Conservation (phyloP, 257 asterid genomes). For the Ilex aquifolium region DNA sequence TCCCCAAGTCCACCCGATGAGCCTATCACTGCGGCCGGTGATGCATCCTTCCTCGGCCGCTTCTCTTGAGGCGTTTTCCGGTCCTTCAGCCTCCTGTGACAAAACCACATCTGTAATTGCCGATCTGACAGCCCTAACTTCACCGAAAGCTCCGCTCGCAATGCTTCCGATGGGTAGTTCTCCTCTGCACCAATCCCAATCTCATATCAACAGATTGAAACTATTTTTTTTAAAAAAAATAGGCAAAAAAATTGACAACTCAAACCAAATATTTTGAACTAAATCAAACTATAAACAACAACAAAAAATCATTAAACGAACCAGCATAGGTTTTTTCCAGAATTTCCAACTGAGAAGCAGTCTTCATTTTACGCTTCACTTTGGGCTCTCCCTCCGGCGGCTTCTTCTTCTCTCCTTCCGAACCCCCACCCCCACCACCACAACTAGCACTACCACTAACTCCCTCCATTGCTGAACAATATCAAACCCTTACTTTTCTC, state of each 20-base stretch:
- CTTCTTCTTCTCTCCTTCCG: constrained; percentile 38
- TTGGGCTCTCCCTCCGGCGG: constrained; percentile 43
- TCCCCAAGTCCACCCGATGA: constrained; percentile 33
- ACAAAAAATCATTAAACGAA: constrained; percentile 22
- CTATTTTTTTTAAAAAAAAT: no score
- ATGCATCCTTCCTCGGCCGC: constrained; percentile 36
- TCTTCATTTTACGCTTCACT: constrained; percentile 82
- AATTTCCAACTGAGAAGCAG: constrained; percentile 76
- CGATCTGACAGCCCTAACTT: constrained; percentile 77
- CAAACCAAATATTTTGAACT: neutral
- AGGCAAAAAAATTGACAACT: neutral
- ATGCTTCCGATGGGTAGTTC: constrained; percentile 69
- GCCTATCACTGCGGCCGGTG: constrained; percentile 35
- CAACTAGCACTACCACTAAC: constrained; percentile 23
- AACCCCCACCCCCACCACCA: constrained; percentile 11
- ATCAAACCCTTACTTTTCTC: constrained; percentile 11
- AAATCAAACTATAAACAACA: constrained; percentile 2
- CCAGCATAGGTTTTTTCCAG: constrained; percentile 81
- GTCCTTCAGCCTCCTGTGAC: constrained; percentile 91
- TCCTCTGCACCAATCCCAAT: constrained; percentile 44
- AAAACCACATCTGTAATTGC: constrained; percentile 97
- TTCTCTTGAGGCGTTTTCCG: constrained; percentile 54
- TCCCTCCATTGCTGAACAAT: constrained; percentile 45
- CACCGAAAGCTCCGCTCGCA: constrained; percentile 71
- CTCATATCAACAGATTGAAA: neutral